These are phyloP conservation scores for Solanum corneliomulleri DNA, from an alignment of 257 asterid genomes.

Conservation along the genomic window DNA sequence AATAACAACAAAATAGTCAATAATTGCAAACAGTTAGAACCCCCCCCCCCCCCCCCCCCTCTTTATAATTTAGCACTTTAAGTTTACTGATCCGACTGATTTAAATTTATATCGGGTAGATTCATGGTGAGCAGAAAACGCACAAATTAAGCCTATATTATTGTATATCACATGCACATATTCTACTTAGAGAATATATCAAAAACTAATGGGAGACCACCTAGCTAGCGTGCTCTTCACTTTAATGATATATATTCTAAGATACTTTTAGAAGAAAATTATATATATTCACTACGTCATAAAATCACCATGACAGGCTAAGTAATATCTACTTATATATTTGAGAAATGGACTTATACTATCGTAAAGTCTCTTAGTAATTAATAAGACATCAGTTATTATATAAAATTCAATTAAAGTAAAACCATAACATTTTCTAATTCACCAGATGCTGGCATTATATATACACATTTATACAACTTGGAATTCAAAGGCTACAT, in stretches of 20 bases:
- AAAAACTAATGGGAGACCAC: neutral
- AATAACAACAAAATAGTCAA: neutral
- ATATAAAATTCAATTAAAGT: neutral
- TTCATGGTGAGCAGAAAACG: rapidly evolving
- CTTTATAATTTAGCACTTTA: neutral
- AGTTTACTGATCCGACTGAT: neutral
- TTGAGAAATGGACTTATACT: rapidly evolving
- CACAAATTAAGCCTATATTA: neutral
- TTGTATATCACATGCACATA: neutral
- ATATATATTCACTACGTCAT: too few species aligned
- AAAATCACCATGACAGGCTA: too few species aligned
- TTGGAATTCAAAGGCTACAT: neutral
- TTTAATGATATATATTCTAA: too few species aligned
- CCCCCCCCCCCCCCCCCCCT: rapidly evolving
- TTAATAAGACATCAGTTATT: too few species aligned
- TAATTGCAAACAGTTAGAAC: neutral
- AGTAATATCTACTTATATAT: neutral
- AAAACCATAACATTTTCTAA: neutral
- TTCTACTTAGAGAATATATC: neutral
- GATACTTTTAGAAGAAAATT: neutral
- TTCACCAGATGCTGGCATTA: neutral
- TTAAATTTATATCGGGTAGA: neutral
- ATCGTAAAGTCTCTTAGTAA: too few species aligned
- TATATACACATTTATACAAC: neutral
- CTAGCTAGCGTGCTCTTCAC: neutral